Conservation (phyloP, 139 green algal genomes). For the Auxenochlorella protothecoides region DNA sequence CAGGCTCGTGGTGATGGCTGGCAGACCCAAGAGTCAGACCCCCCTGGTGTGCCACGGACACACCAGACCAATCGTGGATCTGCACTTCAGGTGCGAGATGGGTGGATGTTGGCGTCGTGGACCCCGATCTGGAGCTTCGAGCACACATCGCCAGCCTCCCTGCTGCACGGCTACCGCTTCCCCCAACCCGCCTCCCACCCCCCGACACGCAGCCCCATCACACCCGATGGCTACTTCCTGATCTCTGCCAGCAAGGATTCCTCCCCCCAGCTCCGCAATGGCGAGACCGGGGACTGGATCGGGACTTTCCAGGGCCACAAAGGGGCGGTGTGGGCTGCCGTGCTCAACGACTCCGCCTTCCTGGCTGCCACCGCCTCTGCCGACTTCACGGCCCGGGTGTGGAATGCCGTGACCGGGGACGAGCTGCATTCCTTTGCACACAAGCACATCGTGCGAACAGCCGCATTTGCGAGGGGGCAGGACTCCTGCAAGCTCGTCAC, state of each 20-base stretch:
- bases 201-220: slow-evolving; percentile 56
- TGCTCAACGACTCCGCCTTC: slow-evolving; percentile 74
- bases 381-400: slow-evolving; percentile 89
- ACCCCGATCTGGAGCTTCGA: too few species aligned
- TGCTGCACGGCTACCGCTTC: neutral
- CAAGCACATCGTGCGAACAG: slow-evolving; percentile 87
- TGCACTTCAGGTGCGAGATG: slow-evolving; percentile 77
- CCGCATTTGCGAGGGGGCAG: slow-evolving; percentile 53
- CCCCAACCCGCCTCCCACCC: neutral
- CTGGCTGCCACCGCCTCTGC: slow-evolving; percentile 82
- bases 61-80: slow-evolving; percentile 83
- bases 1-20: too few species aligned
- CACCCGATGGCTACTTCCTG: slow-evolving; percentile 91
- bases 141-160: too few species aligned
- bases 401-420: slow-evolving; percentile 88
- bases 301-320: slow-evolving; percentile 98
- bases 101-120: too few species aligned
- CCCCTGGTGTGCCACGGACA: slow-evolving; percentile 94
- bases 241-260: slow-evolving; percentile 93
- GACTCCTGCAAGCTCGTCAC: slow-evolving; percentile 45
- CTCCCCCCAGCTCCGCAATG: slow-evolving; percentile 92
- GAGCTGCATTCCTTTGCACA: slow-evolving; percentile 81
- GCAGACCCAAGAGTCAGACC: slow-evolving; percentile 9
- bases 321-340: slow-evolving; percentile 90
- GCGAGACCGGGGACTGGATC: slow-evolving; percentile 94